Evolutionary conservation across 31 red algal genomes (phyloP).

Genomic region (Asparagopsis taxiformis): DNA sequence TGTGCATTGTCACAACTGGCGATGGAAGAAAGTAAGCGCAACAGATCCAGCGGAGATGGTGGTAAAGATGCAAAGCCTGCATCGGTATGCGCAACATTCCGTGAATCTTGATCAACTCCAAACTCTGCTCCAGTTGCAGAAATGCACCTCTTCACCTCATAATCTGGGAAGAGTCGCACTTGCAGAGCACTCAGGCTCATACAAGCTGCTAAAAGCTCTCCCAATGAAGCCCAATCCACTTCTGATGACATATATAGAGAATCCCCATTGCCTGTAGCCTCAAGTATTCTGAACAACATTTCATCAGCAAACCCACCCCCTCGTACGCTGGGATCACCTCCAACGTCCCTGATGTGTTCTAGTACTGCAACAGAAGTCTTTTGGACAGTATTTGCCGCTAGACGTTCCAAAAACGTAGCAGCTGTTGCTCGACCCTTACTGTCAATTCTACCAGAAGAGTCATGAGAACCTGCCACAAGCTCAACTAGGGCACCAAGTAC

Average conservation of each 20-base stretch:
- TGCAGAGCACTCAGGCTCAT: conserved; percentile 73
- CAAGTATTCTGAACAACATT: conserved; percentile 63
- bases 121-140: neutral
- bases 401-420: conserved; percentile 63
- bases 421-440: conserved; percentile 47
- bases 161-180: conserved; percentile 53
- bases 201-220: conserved; percentile 52
- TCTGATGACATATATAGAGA: conserved; percentile 12
- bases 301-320: conserved; percentile 71
- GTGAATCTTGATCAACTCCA: neutral
- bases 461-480: conserved; percentile 43
- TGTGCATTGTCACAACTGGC: conserved; percentile 41
- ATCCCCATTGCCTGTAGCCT: conserved; percentile 40
- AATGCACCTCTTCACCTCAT: conserved; percentile 37
- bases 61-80: neutral
- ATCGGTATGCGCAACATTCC: neutral
- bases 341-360: conserved; percentile 57
- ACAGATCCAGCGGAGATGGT: conserved; percentile 55
- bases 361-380: conserved; percentile 62
- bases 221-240: conserved; percentile 67
- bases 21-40: conserved; percentile 29
- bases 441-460: conserved; percentile 31
- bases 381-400: conserved; percentile 60
- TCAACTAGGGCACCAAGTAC: conserved; percentile 67
- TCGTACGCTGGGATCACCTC: conserved; percentile 26